Evolutionary conservation across 768 basidiomycete species (phyloP), one percentile per base, ranked within the genome.

Genomic region (Lyophyllum decastes): DNA sequence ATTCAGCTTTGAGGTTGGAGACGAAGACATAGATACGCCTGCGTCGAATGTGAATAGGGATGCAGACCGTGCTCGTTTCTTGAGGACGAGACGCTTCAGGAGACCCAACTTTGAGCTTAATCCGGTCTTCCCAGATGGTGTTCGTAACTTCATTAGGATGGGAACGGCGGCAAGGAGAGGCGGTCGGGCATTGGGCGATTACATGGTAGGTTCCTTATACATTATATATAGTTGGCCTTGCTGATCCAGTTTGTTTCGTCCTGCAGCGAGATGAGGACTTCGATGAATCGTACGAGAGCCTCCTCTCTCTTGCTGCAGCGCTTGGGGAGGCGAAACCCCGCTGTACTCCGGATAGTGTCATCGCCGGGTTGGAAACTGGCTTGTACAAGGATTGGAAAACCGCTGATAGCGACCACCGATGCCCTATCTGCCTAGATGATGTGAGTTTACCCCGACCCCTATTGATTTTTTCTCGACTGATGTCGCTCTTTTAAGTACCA

Each of bases 341-440:
- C 25, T 80, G 80, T 21, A 89, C 88, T 1, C 85, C 90, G 2
- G 78, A 80, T 1, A 74, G 85, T 8, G 76, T 90, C 27, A 73
- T 94, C 47, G 70, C 82, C 12, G 73, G 78, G 0, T 72, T 92
- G 50, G 85, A 89, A 19, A 83, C 76, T 16, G 87, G 78, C 0
- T 68, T 76, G 21, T 92, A 86, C 69, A 82, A 82, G 62, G 89
- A 90, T 30, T 92, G 89, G 88, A 80, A 78, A 45, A 82, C 76
- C 6, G 68, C 77, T 1, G 87, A 86, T 38, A 85, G 85, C 54
- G 91, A 93, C 61, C 75, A 82, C 54, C 80, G 90, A 45, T 94
- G 92, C 70, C 90, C 92, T 1, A 93, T 94, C 52, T 94, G 92
- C 66, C 71, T 93, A 61, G 91, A 93, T 60, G 91, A 94, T 71